Base-by-base conservation (phyloP, 805 yeast species). In the Yamadazyma kitorensis region DNA sequence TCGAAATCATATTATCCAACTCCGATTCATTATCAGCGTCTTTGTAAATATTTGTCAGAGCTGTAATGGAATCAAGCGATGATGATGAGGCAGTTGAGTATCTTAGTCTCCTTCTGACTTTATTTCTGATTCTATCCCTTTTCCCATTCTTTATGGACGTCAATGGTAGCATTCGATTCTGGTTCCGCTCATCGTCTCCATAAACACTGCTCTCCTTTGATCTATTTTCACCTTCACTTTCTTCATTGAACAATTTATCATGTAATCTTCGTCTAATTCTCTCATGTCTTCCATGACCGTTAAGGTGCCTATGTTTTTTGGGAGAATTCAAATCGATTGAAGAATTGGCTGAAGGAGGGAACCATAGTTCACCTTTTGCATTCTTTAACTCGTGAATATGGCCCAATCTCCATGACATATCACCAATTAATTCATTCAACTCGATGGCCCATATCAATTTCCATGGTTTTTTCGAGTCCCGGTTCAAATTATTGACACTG, bases 391-490 rank as follows among this genome's bases (percentile, higher is more conserved):
- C 80, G 44, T 64, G 52, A 76, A 82, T 76, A 49, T 76, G 78
- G 15, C 48, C 48, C n/a, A 62, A 52, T 40, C 82, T 54, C 86
- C 87, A 82, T 2, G 67, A 58, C 10, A 68, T 31, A 51, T 83
- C 89, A 35, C 72, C 68, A 9, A 74, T 54, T 19, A 70, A 55
- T 48, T 83, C 93, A 38, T 72, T 64, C 31, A 79, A 48, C 34
- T 78, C 82, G 4, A 83, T 68, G 32, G 82, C 79, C 89, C 89
- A 83, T 5, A 70, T 59, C 50, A 76, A 55, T 37, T 68, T 69
- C 54, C 68, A 64, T 15, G 60, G 61, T 17, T 64, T 63, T 24
- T 55, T 60, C 36, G 40, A 11, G 24, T 39, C 42, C 20, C 41
- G 17, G 29, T 45, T 29, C 4, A 24, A 32, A 37, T 55, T 57